Evolutionary conservation across 331 rosid genomes (phyloP), one percentile per base, ranked within the genome.

Genomic region (Pyracantha coccinea): DNA sequence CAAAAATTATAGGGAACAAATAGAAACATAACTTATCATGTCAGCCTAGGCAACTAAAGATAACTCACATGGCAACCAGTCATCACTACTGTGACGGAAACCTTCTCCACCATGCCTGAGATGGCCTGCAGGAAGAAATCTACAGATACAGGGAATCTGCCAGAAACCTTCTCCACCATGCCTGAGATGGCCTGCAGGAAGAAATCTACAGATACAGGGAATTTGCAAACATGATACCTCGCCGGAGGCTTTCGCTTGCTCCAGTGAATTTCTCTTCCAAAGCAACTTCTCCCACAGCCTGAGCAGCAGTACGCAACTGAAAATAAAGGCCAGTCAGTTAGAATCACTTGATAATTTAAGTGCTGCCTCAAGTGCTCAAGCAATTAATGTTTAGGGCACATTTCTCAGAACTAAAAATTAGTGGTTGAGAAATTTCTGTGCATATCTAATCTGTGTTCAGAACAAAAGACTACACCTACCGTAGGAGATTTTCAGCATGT

Each of bases 161-260:
- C n/a, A n/a, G n/a, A n/a, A n/a, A n/a, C n/a, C n/a, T n/a, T 72
- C 31, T 60, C 60, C 77, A 25, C 29, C 44, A 25, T 12, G 38
- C 33, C 28, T 17, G 29, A 60, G 45, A 61, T 19, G 59, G 13
- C 45, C 60, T 6, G 70, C 77, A 44, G 69, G 64, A 64, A 32
- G 68, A 44, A 82, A 16, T 68, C 85, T 84, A 94, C 57, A 94
- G 85, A 78, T 94, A 94, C 67, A 94, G 93, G 61, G 99, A 94
- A 75, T 94, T 94, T 20, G 99, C 96, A 81, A 92, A 94, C 97
- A 94, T 94, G 75, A 94, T 92, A 80, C 99, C 99, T 65, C 99
- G 89, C 28, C 93, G 92, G 52, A 94, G 96, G 87, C 99, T 94
- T 79, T 90, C 96, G 24, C 97, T 87, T 28, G 97, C 99, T 13